Evolutionary conservation across 2,329 filamentous ascomycete species (phyloP), one percentile per base, ranked within the genome.

Genomic region (Metarhizium album): DNA sequence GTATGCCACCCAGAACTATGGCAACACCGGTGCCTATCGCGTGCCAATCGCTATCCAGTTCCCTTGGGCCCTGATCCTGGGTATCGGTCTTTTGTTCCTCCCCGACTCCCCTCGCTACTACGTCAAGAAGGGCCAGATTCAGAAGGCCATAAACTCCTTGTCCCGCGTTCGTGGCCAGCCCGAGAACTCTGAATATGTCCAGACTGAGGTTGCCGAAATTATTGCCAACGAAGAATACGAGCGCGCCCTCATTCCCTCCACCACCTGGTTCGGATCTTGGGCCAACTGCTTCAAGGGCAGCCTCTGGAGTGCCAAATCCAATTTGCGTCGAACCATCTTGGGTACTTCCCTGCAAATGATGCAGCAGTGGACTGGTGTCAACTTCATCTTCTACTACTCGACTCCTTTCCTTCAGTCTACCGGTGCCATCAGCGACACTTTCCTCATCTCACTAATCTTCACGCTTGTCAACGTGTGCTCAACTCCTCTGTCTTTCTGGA

Each of bases 351-450:
- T 87, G 33, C 84, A 88, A 74, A 87, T 87, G 84, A 87, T 87
- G 83, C 84, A 87, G 69, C 84, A 87, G 69, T 80, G 79, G 80
- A 90, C 87, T 24, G 87, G 89, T 74, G 86, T 95, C 71, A 95
- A 95, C 78, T 94, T 91, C 71, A 87, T 93, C 75, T 93, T 90
- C 75, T 87, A 88, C 73, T 88, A 84, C 73, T 88, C 86, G 35
- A 90, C 87, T 33, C 81, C 86, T 53, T 94, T 95, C 81, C 86
- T 95, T 72, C 70, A 86, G 70, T 82, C 83, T 23, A 83, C 86
- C 29, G 84, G 84, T 58, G 85, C 86, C 60, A 88, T 94, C 61
- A 59, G 65, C 54, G 84, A 95, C 74, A 75, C 80, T 42, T 95
- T 95, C 79, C 68, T 94, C 60, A 90, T 93, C 65, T 86, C 83